A percentile compares a stretch with the other conserved stretches of the same genome.
These are phyloP conservation scores for Zarea fungicola DNA, from an alignment of 2,329 filamentous ascomycete species.

Conservation along the genomic window DNA sequence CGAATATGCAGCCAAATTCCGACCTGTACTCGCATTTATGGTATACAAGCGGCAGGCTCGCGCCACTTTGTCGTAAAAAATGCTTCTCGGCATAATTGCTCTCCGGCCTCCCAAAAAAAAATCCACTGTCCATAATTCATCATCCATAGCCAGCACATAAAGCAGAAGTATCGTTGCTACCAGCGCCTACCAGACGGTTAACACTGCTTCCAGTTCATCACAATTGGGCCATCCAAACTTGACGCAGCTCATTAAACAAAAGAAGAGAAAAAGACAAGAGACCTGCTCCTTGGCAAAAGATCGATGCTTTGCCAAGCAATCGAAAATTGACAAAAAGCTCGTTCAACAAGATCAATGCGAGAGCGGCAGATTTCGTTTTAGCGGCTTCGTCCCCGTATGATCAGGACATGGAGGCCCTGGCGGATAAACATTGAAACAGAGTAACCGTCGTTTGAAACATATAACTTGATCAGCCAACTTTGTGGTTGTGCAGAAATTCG, in stretches of 20 bases:
- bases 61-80: constrained; percentile 10
- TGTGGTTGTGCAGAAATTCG: background rate
- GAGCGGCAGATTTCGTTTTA: background rate
- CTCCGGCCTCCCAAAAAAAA: constrained; percentile 10
- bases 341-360: background rate
- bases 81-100: constrained; percentile 12
- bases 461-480: constrained; percentile 6
- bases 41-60: constrained; percentile 12
- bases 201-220: constrained; percentile 10
- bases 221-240: constrained; percentile 14
- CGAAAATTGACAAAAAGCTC: background rate
- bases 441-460: constrained; percentile 11
- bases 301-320: background rate
- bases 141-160: constrained; percentile 12
- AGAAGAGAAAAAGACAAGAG: constrained; percentile 17
- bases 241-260: constrained; percentile 17
- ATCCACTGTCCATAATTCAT: constrained; percentile 12
- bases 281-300: constrained; percentile 3
- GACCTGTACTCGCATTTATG: constrained; percentile 9
- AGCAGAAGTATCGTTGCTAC: constrained; percentile 7
- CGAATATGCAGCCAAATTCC: constrained; percentile 13
- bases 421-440: constrained; percentile 11
- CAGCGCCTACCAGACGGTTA: constrained; percentile 8
- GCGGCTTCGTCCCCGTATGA: background rate
- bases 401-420: constrained; percentile 5